Conservation (phyloP, 208 protist species). For the Trypanosomatidae sp. region DNA sequence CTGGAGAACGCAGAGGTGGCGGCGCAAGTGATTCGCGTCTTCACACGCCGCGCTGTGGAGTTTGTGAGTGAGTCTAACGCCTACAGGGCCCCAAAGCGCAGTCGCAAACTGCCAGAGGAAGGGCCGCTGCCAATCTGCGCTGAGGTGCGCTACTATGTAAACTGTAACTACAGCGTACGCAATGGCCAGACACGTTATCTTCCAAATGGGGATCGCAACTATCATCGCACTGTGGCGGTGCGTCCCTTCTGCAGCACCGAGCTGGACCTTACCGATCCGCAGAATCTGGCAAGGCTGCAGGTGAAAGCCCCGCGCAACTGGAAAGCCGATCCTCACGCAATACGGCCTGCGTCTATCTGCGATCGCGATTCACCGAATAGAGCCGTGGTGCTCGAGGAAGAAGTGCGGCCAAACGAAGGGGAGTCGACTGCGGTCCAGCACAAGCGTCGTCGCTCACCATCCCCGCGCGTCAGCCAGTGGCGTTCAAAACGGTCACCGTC, state of each 20-base stretch:
- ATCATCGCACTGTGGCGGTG: constrained; percentile 25
- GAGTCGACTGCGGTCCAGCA: background rate
- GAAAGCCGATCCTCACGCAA: constrained; percentile 17
- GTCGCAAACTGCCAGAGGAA: background rate
- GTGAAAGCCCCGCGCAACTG: constrained; percentile 26
- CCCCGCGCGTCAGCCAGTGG: background rate
- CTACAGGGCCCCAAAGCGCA: constrained; percentile 3
- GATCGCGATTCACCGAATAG: background rate
- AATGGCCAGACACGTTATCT: constrained; percentile 15
- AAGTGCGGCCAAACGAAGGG: background rate
- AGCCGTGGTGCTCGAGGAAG: background rate
- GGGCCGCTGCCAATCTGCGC: constrained; percentile 17
- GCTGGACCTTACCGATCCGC: constrained; percentile 12
- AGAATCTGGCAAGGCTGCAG: background rate
- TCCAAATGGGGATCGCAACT: constrained; percentile 26
- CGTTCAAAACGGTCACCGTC: background rate
- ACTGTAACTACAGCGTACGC: constrained; percentile 20
- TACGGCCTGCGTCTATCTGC: constrained; percentile 8
- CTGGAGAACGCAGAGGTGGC: constrained; percentile 38
- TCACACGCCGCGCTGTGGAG: constrained; percentile 24
- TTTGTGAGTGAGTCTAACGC: constrained; percentile 28
- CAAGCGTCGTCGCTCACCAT: constrained; percentile 2
- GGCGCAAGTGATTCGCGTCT: constrained; percentile 30
- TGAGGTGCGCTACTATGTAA: constrained; percentile 43
- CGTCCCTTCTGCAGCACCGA: constrained; percentile 6